Evolutionary conservation across 352 stramenopile genomes (phyloP).

Genomic region (Phytophthora pseudosyringae): DNA sequence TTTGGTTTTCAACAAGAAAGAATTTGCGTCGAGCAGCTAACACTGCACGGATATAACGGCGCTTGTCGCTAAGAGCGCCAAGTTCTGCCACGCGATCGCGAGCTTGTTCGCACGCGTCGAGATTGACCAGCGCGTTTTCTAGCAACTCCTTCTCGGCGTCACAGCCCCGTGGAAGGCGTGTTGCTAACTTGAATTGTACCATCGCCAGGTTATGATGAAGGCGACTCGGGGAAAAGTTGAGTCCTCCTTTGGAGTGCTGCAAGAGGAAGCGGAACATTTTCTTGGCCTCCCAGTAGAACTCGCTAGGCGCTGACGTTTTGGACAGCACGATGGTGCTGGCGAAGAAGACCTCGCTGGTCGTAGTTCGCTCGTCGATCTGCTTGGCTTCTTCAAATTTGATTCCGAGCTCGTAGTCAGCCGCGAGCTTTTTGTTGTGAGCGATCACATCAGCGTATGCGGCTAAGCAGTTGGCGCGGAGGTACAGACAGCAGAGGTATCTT

Average conservation of each 20-base stretch:
- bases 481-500: conserved; percentile 55
- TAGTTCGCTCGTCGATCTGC: conserved; percentile 19
- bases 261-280: conserved; percentile 58
- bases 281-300: conserved; percentile 69
- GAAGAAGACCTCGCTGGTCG: conserved; percentile 20
- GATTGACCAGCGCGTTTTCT: conserved; percentile 45
- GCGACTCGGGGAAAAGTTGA: conserved; percentile 27
- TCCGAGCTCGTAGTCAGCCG: conserved; percentile 60
- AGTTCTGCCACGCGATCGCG: conserved; percentile 8
- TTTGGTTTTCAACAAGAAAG: conserved; percentile 49
- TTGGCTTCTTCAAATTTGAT: conserved; percentile 55
- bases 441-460: conserved; percentile 59
- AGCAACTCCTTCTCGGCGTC: conserved; percentile 60
- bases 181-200: conserved; percentile 67
- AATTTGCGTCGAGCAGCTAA: conserved; percentile 57
- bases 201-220: conserved; percentile 46
- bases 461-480: conserved; percentile 61
- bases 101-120: conserved; percentile 30
- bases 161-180: conserved; percentile 54
- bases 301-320: conserved; percentile 45
- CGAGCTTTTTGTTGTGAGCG: conserved; percentile 43
- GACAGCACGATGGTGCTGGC: conserved; percentile 36
- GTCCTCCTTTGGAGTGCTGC: conserved; percentile 18
- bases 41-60: conserved; percentile 56
- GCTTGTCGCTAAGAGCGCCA: conserved; percentile 12